Percentiles rank a stretch among this genome's conserved stretches.
Conservation (phyloP, 805 yeast species). For the Grigorovia jiainica region DNA sequence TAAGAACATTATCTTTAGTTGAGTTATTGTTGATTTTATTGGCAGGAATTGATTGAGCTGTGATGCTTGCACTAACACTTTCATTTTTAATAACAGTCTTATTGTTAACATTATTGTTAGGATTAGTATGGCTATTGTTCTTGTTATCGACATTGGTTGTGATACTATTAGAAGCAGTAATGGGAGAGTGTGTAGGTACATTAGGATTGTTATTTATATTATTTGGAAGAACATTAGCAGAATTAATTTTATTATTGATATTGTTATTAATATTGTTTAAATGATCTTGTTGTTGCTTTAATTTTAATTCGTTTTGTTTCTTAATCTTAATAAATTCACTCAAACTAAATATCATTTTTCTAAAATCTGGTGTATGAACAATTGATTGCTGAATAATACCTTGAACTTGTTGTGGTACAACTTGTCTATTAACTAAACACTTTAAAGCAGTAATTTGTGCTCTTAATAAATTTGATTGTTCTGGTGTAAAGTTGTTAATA, state of each 20-base stretch:
- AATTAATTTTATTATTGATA: background rate
- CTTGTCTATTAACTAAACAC: conserved; percentile 22
- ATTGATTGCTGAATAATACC: conserved; percentile 23
- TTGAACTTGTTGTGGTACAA: conserved; percentile 23
- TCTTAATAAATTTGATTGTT: conserved; percentile 25
- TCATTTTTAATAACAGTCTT: no score
- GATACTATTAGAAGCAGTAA: no score
- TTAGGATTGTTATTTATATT: no score
- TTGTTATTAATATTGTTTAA: background rate
- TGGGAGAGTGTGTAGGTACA: no score
- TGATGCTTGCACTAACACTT: no score
- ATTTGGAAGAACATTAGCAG: no score
- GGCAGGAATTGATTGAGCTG: no score
- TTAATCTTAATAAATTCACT: conserved; percentile 23
- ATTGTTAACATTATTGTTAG: no score
- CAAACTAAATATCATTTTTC: conserved; percentile 21
- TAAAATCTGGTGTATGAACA: conserved; percentile 27
- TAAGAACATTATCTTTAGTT: no score
- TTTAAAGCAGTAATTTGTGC: conserved; percentile 30
- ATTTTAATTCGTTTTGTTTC: conserved; percentile 3
- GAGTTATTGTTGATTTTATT: no score
- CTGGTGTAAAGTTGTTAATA: conserved; percentile 20
- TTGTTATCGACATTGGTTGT: no score
- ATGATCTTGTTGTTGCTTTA: background rate
- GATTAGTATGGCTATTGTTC: no score